Evolutionary conservation across 2,329 filamentous ascomycete species (phyloP), one percentile per base, ranked within the genome.

Genomic region (Penicillium sclerotiorum): DNA sequence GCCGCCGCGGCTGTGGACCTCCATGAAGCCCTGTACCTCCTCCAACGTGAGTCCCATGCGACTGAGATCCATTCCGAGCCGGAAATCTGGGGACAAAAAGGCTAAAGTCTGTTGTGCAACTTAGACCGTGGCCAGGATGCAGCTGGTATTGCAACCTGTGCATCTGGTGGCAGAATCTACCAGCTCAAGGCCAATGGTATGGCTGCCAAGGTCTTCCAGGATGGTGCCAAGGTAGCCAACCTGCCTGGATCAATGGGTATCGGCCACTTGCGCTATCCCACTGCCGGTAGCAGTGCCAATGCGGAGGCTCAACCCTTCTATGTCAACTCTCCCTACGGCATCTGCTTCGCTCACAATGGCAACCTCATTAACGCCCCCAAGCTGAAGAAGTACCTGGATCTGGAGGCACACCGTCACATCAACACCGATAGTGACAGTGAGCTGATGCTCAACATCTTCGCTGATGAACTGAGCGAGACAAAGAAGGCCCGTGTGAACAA

Each of bases 221-320:
- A 95, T 57, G 91, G 90, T 58, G 80, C 83, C 51, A 82, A 88
- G 54, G 79, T 92, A 33, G 76, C 81, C 41, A 85, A 91, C 63
- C 80, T 94, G 44, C 88, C 90, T 11, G 91, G 91, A 27, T 93
- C 84, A 72, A 92, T 94, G 88, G 90, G 90, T 54, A 80, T 96
- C 52, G 88, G 84, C 35, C 92, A 96, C 71, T 73, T 96, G 60
- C 81, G 92, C 68, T 96, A 96, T 72, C 92, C 92, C 9, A 96
- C 92, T 7, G 88, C 89, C 11, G 92, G 92, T 49, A 94, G 86
- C 68, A 89, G 87, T 59, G 84, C 84, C 50, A 93, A 90, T 64
- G 86, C 90, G 7, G 90, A 96, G 73, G 89, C 90, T 9, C 91
- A 96, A 72, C 92, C 92, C 0, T 95, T 96, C 72, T 96, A 94